phyloP scores from a whole-genome alignment of 495 filamentous ascomycete species.

The Tuber calosporum region DNA sequence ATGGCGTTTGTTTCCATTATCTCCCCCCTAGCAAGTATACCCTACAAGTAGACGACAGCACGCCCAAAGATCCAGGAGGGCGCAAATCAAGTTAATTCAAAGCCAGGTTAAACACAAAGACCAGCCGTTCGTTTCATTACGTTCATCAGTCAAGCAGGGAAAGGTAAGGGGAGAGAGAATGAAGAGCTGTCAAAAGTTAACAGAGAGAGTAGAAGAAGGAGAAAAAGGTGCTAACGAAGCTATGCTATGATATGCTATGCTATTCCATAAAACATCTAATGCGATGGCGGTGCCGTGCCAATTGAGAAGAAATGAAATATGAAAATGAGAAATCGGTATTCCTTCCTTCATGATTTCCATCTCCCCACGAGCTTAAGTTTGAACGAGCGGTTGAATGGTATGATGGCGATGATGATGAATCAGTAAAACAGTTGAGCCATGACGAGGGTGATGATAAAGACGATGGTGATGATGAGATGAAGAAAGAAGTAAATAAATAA shows the following conservation, averaged over 20 bases:
- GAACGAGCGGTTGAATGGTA: not conserved
- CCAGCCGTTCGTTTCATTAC: not conserved
- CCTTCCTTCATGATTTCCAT: not conserved
- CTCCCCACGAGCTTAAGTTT: not conserved
- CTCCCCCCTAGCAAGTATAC: not conserved
- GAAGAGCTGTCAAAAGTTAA: not conserved
- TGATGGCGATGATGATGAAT: not conserved
- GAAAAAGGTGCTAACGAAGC: not conserved
- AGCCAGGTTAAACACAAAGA: not conserved
- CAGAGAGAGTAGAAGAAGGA: not conserved
- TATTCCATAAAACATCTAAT: not conserved
- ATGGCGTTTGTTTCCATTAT: not conserved
- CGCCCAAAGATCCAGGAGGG: not conserved
- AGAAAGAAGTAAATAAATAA: not conserved
- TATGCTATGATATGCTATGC: not conserved
- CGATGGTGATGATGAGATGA: not conserved
- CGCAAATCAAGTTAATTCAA: not conserved
- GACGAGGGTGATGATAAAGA: not conserved
- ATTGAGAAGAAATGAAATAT: not conserved
- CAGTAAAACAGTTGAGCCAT: not conserved
- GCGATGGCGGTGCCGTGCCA: not conserved
- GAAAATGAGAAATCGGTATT: not conserved
- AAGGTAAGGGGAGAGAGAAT: not conserved
- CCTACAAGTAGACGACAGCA: not conserved
- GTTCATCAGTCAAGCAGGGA: not conserved